Conservation (phyloP, 345 rosid genomes). For the Corchorus capsularis region DNA sequence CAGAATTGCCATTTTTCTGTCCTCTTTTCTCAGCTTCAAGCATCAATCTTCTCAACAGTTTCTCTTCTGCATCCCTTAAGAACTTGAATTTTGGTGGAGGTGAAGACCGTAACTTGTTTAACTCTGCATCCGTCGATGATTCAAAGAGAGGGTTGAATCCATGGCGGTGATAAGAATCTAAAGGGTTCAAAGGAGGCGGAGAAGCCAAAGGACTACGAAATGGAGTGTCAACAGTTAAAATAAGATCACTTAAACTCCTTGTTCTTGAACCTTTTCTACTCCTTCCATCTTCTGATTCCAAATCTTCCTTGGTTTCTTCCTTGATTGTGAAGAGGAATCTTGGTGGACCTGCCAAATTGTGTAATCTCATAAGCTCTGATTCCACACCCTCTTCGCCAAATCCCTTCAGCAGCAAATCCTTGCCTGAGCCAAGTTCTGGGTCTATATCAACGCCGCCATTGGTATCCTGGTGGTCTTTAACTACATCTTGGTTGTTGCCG, state of each 20-base stretch:
- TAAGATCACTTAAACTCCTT: slow-evolving; percentile 72
- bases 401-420: slow-evolving; percentile 52
- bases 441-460: slow-evolving; percentile 31
- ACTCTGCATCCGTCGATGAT: slow-evolving; percentile 58
- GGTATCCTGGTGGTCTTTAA: background rate
- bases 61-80: slow-evolving; percentile 93
- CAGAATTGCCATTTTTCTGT: slow-evolving; percentile 23
- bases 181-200: slow-evolving; percentile 49
- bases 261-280: slow-evolving; percentile 68
- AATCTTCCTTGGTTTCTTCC: slow-evolving; percentile 91
- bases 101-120: slow-evolving; percentile 53
- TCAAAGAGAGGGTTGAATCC: slow-evolving; percentile 93
- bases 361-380: slow-evolving; percentile 90
- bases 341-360: slow-evolving; percentile 79
- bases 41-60: slow-evolving; percentile 56
- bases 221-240: slow-evolving; percentile 50
- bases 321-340: slow-evolving; percentile 94
- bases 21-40: slow-evolving; percentile 55
- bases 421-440: slow-evolving; percentile 60
- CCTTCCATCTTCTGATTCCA: slow-evolving; percentile 89
- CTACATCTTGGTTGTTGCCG: slow-evolving; percentile 7
- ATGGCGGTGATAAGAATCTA: slow-evolving; percentile 47
- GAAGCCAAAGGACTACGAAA: slow-evolving; percentile 71
- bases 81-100: slow-evolving; percentile 98
- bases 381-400: slow-evolving; percentile 56